These are phyloP conservation scores for Candida sp. DNA, from an alignment of 1,139 yeast genomes.

Conservation along the genomic window DNA sequence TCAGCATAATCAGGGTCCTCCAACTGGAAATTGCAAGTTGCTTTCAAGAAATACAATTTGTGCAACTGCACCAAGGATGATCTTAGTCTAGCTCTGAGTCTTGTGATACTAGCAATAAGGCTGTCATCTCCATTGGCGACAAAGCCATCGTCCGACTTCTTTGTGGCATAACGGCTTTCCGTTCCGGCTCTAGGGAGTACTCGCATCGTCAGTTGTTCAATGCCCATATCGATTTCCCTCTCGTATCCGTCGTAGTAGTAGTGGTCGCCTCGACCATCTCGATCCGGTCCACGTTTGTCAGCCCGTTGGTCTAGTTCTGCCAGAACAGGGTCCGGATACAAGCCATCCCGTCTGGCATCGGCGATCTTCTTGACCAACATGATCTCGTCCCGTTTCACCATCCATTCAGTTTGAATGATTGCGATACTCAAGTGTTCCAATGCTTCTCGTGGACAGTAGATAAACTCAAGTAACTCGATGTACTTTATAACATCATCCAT, in stretches of 20 bases:
- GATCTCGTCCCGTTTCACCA: constrained; percentile 23
- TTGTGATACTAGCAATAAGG: constrained; percentile 26
- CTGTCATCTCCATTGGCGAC: constrained; percentile 16
- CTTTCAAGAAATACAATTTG: constrained; percentile 78
- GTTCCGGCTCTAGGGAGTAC: too few species aligned
- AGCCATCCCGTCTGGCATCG: constrained; percentile 15
- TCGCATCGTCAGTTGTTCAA: background rate
- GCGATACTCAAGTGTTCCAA: constrained; percentile 44
- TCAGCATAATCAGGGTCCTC: constrained; percentile 47
- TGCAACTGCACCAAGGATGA: constrained; percentile 68
- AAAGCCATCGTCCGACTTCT: constrained; percentile 14
- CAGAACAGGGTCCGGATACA: background rate
- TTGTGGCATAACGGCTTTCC: constrained; percentile 4
- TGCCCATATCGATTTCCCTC: background rate
- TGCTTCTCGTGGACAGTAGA: constrained; percentile 54
- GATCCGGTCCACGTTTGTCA: too few species aligned
- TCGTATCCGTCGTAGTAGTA: background rate
- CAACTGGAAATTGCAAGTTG: constrained; percentile 76
- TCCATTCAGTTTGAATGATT: constrained; percentile 37
- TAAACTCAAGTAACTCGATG: constrained; percentile 69
- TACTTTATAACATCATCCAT: constrained; percentile 48
- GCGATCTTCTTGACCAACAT: constrained; percentile 20
- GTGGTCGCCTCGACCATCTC: too few species aligned
- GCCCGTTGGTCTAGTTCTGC: background rate
- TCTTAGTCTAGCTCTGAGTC: constrained; percentile 35